phyloP scores from a whole-genome alignment of 2,329 filamentous ascomycete species.

The Stagonosporopsis rhizophila region DNA sequence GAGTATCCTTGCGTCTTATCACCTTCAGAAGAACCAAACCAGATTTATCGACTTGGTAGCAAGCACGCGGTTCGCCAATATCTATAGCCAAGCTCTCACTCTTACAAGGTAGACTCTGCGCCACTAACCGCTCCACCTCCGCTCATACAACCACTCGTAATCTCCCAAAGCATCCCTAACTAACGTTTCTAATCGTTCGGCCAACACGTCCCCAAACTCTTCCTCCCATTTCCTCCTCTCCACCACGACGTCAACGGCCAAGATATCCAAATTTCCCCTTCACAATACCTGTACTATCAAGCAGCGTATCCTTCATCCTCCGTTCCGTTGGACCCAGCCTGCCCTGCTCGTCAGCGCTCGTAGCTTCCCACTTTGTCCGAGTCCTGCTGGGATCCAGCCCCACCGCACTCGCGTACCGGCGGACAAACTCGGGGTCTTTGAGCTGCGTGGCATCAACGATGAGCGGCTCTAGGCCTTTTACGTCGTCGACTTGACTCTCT shows the following conservation, averaged over 20 bases:
- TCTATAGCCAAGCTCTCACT: background rate
- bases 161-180: slow-evolving; percentile 21
- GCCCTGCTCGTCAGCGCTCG: slow-evolving; percentile 12
- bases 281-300: slow-evolving; percentile 25
- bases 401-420: slow-evolving; percentile 24
- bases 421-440: slow-evolving; percentile 10
- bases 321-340: slow-evolving; percentile 10
- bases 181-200: slow-evolving; percentile 14
- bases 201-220: slow-evolving; percentile 30
- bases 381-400: slow-evolving; percentile 20
- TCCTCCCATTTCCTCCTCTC: slow-evolving; percentile 22
- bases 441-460: slow-evolving; percentile 32
- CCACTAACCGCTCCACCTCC: slow-evolving; percentile 12
- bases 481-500: background rate
- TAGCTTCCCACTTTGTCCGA: slow-evolving; percentile 22
- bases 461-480: background rate
- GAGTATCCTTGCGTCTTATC: too few species aligned
- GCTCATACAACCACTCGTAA: slow-evolving; percentile 27
- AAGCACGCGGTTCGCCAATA: background rate
- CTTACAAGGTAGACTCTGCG: background rate
- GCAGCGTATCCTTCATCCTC: slow-evolving; percentile 32
- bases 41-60: background rate
- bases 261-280: slow-evolving; percentile 17
- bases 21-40: too few species aligned
- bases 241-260: slow-evolving; percentile 7